These are phyloP conservation scores for Kodamaea fukazawae DNA, from an alignment of 805 yeast species.

Conservation along the genomic window DNA sequence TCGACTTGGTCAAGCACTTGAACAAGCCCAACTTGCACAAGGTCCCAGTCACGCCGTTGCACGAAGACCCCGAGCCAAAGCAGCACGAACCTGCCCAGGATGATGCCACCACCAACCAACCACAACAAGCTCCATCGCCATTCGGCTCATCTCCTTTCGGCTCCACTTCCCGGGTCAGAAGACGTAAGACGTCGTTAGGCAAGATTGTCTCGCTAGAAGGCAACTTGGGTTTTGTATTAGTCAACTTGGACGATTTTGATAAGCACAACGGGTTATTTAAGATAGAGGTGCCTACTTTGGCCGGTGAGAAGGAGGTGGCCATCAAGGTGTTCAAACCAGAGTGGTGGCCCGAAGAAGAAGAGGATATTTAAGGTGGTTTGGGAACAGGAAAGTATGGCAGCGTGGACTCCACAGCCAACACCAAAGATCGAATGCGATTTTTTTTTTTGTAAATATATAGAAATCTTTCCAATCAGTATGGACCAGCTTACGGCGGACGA, in stretches of 20 bases:
- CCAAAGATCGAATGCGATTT: neutral
- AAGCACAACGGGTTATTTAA: constrained; percentile 33
- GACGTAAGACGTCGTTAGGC: constrained; percentile 52
- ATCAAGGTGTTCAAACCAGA: constrained; percentile 59
- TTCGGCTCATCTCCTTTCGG: constrained; percentile 49
- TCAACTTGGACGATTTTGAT: constrained; percentile 47
- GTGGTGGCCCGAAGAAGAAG: constrained; percentile 65
- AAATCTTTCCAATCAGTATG: neutral
- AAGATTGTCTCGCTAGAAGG: constrained; percentile 54
- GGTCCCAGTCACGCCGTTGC: constrained; percentile 19
- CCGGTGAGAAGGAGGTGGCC: constrained; percentile 31
- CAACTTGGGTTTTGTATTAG: constrained; percentile 63
- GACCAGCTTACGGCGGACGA: constrained; percentile 51
- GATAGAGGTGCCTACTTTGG: constrained; percentile 24
- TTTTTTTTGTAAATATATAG: too few relatives aligned
- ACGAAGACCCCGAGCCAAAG: constrained; percentile 14
- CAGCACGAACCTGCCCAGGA: constrained; percentile 8
- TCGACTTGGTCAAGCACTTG: constrained; percentile 15
- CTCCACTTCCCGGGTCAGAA: constrained; percentile 22
- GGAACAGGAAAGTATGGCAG: too few relatives aligned
- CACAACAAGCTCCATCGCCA: constrained; percentile 34
- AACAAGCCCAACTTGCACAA: constrained; percentile 12
- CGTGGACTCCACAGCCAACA: neutral
- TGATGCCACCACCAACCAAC: constrained; percentile 9
- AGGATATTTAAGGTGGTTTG: too few relatives aligned